Percentiles rank a stretch among this genome's conserved stretches.
Evolutionary conservation across 2,329 filamentous ascomycete species (phyloP).

Genomic region (Geosmithia flava): DNA sequence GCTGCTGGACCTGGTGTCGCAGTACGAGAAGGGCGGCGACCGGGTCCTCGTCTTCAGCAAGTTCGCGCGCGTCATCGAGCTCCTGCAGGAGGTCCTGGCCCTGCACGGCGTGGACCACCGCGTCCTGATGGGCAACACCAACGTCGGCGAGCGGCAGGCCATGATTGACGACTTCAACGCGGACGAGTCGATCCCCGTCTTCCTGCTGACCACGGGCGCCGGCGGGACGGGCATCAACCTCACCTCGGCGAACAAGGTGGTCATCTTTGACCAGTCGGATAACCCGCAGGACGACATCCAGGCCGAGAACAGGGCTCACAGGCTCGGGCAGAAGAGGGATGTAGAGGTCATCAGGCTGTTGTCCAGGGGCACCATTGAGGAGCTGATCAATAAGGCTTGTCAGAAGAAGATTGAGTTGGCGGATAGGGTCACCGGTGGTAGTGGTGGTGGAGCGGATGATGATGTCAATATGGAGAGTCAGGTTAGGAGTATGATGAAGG

Average conservation of each 20-base stretch:
- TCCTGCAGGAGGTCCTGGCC: conserved; percentile 72
- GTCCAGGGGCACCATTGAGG: conserved; percentile 72
- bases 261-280: conserved; percentile 95
- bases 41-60: conserved; percentile 86
- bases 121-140: conserved; percentile 75
- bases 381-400: conserved; percentile 83
- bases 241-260: conserved; percentile 89
- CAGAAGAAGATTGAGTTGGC: conserved; percentile 90
- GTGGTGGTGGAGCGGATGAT: conserved; percentile 10
- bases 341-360: conserved; percentile 87
- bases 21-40: conserved; percentile 70
- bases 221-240: conserved; percentile 97
- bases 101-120: conserved; percentile 63
- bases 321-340: conserved; percentile 79
- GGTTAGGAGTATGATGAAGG: too few species aligned
- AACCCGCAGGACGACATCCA: conserved; percentile 98
- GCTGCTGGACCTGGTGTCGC: conserved; percentile 59
- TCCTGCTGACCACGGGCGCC: conserved; percentile 84
- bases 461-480: conserved; percentile 26
- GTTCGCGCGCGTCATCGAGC: conserved; percentile 84
- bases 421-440: conserved; percentile 36
- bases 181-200: conserved; percentile 69
- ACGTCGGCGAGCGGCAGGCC: conserved; percentile 71
- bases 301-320: conserved; percentile 91
- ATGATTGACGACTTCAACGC: conserved; percentile 80